A percentile compares a stretch with the other conserved stretches of the same genome.
phyloP scores from a whole-genome alignment of 139 green algal species.

The Nannochloris sp. region DNA sequence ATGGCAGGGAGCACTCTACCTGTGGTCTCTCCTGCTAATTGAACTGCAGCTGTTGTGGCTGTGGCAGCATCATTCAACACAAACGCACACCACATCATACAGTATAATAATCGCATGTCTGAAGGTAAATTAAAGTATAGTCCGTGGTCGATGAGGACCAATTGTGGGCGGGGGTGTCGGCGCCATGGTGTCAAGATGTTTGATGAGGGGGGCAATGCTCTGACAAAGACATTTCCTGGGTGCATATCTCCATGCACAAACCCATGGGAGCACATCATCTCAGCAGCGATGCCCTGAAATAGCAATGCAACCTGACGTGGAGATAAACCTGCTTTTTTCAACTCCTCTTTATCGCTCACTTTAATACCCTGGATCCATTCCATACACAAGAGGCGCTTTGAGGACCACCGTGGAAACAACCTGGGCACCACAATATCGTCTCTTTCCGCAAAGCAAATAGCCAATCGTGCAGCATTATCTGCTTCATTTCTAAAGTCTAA shows the following conservation, averaged over 20 bases:
- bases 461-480: conserved; percentile 38
- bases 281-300: conserved; percentile 68
- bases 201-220: conserved; percentile 7
- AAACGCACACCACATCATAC: conserved; percentile 44
- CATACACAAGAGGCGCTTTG: conserved; percentile 55
- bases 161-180: conserved; percentile 42
- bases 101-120: conserved; percentile 53
- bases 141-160: conserved; percentile 84
- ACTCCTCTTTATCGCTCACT: conserved; percentile 39
- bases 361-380: conserved; percentile 63
- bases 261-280: conserved; percentile 72
- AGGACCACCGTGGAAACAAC: conserved; percentile 35
- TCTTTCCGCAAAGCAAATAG: conserved; percentile 15
- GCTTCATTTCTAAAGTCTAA: conserved; percentile 75
- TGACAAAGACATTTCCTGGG: conserved; percentile 63
- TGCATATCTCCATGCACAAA: conserved; percentile 62
- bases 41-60: conserved; percentile 13
- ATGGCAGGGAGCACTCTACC: conserved; percentile 55
- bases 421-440: conserved; percentile 40
- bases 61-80: conserved; percentile 17
- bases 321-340: conserved; percentile 14
- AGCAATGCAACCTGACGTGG: conserved; percentile 45
- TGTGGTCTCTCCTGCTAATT: conserved; percentile 37
- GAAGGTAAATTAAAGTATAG: conserved; percentile 56
- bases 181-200: conserved; percentile 26